phyloP scores from a whole-genome alignment of 768 basidiomycete species.

The Naganishia vishniacii region DNA sequence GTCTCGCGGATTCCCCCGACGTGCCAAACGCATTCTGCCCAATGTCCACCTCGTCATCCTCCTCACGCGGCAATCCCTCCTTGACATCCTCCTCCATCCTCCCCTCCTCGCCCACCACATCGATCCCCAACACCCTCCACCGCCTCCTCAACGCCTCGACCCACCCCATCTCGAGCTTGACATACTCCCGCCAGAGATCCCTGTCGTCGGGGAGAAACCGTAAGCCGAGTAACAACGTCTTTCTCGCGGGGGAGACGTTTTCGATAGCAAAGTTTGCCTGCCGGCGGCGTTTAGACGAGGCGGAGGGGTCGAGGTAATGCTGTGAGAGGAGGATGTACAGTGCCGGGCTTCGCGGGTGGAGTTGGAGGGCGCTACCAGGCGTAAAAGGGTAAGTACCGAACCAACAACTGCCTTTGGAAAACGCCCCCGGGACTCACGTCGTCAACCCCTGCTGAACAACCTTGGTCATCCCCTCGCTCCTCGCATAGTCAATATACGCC shows the following conservation, averaged over 20 bases:
- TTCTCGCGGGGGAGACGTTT: conserved; percentile 60
- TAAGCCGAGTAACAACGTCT: conserved; percentile 63
- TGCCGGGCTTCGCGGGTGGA: conserved; percentile 71
- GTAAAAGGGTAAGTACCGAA: too few species aligned
- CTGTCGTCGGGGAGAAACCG: not conserved
- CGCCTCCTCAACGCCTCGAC: conserved; percentile 70
- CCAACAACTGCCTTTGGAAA: too few species aligned
- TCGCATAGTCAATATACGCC: conserved; percentile 79
- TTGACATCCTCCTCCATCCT: conserved; percentile 11
- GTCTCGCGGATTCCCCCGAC: conserved; percentile 43
- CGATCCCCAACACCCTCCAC: conserved; percentile 73
- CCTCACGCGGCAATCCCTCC: conserved; percentile 55
- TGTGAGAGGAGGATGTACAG: conserved; percentile 79
- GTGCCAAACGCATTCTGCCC: conserved; percentile 62
- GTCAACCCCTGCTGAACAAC: conserved; percentile 77
- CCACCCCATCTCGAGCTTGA: conserved; percentile 82
- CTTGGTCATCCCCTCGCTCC: conserved; percentile 69
- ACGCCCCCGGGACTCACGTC: too few species aligned
- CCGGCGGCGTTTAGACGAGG: conserved; percentile 46
- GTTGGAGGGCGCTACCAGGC: conserved; percentile 65
- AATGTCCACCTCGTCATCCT: conserved; percentile 69
- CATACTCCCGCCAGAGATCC: conserved; percentile 77
- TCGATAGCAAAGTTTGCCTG: conserved; percentile 44
- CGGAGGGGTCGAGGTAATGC: conserved; percentile 70
- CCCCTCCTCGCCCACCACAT: conserved; percentile 35